phyloP scores from a whole-genome alignment of 2,329 filamentous ascomycete species.

The Fusarium keratoplasticum region DNA sequence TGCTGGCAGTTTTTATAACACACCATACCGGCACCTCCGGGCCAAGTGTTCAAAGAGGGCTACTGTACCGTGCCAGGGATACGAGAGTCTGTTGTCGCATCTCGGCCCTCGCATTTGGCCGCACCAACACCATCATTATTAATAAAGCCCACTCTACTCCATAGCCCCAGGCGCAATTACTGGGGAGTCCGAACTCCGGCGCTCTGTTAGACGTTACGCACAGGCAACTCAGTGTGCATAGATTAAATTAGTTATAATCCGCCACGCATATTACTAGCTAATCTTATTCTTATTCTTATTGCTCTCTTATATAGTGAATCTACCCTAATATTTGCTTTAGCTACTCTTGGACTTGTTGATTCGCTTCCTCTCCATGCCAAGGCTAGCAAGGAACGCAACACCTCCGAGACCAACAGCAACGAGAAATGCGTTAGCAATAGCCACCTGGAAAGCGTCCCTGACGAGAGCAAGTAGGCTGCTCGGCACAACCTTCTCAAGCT shows the following conservation, averaged over 20 bases:
- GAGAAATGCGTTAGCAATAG: slow-evolving; percentile 33
- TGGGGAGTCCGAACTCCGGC: background rate
- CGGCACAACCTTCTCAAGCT: slow-evolving; percentile 27
- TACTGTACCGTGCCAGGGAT: background rate
- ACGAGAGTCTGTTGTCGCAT: background rate
- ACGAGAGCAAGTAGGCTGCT: slow-evolving; percentile 13
- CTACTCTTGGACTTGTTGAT: slow-evolving; percentile 22
- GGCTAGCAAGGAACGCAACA: slow-evolving; percentile 28
- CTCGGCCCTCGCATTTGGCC: background rate
- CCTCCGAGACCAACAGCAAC: slow-evolving; percentile 34
- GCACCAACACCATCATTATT: background rate
- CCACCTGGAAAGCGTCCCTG: slow-evolving; percentile 24
- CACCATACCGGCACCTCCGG: background rate
- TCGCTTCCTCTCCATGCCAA: slow-evolving; percentile 32
- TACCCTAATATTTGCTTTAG: background rate
- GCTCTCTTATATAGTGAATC: background rate
- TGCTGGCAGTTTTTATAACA: background rate
- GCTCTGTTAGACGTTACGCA: background rate
- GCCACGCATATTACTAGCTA: background rate
- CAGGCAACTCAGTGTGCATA: background rate
- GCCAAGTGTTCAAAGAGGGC: background rate
- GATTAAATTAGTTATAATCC: background rate
- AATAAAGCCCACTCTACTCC: no score
- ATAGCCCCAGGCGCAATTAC: no score
- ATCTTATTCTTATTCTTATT: background rate